phyloP scores from a whole-genome alignment of 495 filamentous ascomycete species.

The Lineolata rhizophorae region DNA sequence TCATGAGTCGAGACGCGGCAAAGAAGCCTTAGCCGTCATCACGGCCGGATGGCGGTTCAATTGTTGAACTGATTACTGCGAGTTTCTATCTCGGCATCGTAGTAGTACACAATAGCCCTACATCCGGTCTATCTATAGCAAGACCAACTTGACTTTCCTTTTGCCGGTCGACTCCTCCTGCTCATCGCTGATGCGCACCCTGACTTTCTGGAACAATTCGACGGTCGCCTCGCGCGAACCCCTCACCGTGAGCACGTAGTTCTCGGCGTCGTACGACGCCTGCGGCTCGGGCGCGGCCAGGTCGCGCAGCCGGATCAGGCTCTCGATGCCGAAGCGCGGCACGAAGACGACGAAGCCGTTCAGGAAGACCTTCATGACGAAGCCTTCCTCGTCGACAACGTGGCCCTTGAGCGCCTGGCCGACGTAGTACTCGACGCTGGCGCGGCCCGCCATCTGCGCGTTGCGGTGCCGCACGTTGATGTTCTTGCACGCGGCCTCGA shows the following conservation, averaged over 20 bases:
- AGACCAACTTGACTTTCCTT: constrained; percentile 55
- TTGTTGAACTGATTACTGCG: too few relatives aligned
- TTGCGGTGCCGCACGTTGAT: constrained; percentile 96
- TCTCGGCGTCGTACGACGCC: constrained; percentile 61
- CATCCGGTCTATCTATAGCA: constrained; percentile 31
- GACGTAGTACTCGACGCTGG: constrained; percentile 90
- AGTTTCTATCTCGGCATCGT: too few relatives aligned
- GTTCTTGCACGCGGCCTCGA: constrained; percentile 89
- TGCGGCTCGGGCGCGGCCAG: constrained; percentile 50
- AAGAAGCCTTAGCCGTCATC: too few relatives aligned
- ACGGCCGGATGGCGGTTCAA: too few relatives aligned
- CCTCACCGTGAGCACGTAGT: constrained; percentile 44
- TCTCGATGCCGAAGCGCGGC: constrained; percentile 85
- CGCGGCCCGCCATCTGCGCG: constrained; percentile 81
- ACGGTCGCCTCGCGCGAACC: constrained; percentile 34
- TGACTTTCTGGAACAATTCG: constrained; percentile 77
- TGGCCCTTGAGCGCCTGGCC: constrained; percentile 82
- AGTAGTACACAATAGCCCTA: too few relatives aligned
- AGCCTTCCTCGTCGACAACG: constrained; percentile 68
- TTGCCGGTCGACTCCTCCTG: constrained; percentile 90
- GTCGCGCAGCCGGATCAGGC: constrained; percentile 66
- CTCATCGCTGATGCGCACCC: constrained; percentile 70
- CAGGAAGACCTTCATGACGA: constrained; percentile 88
- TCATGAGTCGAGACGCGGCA: too few relatives aligned
- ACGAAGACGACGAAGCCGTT: constrained; percentile 95